Conservation (phyloP, 306 rosid species). For the Sicyos edulis region DNA sequence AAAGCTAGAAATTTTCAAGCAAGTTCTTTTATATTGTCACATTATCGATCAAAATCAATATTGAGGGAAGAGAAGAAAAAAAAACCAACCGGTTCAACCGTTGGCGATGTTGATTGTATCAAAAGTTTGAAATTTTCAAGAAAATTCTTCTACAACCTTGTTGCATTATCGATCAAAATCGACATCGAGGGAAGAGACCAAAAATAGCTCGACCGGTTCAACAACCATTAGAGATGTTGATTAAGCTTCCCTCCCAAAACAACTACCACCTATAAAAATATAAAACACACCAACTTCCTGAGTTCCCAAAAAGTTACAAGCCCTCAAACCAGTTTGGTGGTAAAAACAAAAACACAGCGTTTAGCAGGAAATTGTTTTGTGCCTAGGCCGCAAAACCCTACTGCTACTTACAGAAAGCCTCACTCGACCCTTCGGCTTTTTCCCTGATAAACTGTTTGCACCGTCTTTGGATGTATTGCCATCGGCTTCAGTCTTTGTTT, state of each 20-base stretch:
- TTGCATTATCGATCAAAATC: not conserved
- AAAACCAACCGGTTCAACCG: too few relatives aligned
- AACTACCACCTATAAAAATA: not conserved
- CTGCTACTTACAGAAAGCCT: not conserved
- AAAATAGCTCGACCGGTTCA: not conserved
- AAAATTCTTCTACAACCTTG: not conserved
- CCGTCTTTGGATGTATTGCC: not conserved
- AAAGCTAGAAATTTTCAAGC: too few relatives aligned
- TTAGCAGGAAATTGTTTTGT: not conserved
- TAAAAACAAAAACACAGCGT: not conserved
- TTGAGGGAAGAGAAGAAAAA: too few relatives aligned
- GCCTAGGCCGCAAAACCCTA: constrained; percentile 12
- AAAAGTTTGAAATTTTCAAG: not conserved
- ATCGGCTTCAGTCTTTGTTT: constrained; percentile 5
- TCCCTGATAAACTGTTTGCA: not conserved
- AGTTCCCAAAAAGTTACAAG: constrained; percentile 9
- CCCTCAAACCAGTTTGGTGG: not conserved
- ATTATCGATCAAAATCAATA: too few relatives aligned
- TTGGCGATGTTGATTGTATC: too few relatives aligned
- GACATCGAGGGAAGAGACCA: not conserved
- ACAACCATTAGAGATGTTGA: not conserved
- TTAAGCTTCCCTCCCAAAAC: not conserved
- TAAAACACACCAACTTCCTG: constrained; percentile 6
- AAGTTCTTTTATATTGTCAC: too few relatives aligned
- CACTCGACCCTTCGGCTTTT: not conserved